phyloP scores from a whole-genome alignment of 768 basidiomycete species.

The Coprinopsis cinerea region DNA sequence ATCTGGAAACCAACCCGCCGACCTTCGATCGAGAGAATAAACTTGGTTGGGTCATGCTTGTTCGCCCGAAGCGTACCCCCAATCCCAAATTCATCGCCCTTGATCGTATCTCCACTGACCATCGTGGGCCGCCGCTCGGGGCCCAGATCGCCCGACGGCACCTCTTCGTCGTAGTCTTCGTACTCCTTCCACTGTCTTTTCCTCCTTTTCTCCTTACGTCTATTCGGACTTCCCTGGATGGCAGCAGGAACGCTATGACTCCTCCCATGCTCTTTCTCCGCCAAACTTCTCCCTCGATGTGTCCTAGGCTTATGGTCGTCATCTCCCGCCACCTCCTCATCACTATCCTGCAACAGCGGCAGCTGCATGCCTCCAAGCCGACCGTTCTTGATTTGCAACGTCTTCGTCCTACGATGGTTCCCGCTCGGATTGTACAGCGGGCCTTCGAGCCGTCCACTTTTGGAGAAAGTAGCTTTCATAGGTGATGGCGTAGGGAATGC shows the following conservation, averaged over 20 bases:
- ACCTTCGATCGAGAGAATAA: slow-evolving; percentile 60
- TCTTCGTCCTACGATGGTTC: slow-evolving; percentile 24
- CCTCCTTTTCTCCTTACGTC: slow-evolving; percentile 15
- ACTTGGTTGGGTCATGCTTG: slow-evolving; percentile 53
- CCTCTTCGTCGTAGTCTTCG: slow-evolving; percentile 24
- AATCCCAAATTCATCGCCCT: slow-evolving; percentile 4
- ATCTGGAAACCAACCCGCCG: slow-evolving; percentile 65
- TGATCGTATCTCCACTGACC: background rate
- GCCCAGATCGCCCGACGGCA: background rate
- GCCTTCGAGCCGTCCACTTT: slow-evolving; percentile 34
- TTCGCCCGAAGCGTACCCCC: slow-evolving; percentile 56
- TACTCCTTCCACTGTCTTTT: slow-evolving; percentile 28
- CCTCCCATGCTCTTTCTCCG: slow-evolving; percentile 30
- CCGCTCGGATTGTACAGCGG: slow-evolving; percentile 15
- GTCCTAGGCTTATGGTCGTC: slow-evolving; percentile 18
- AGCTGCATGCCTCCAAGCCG: slow-evolving; percentile 15
- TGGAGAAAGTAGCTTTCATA: slow-evolving; percentile 46
- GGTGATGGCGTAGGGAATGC: slow-evolving; percentile 80
- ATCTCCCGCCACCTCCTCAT: slow-evolving; percentile 20
- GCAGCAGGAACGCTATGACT: slow-evolving; percentile 56
- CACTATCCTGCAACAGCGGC: slow-evolving; percentile 14
- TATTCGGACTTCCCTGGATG: slow-evolving; percentile 36
- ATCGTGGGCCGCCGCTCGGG: slow-evolving; percentile 10
- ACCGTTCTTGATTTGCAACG: slow-evolving; percentile 16
- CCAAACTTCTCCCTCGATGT: slow-evolving; percentile 1